Base-by-base conservation (phyloP, 2,329 filamentous ascomycete genomes). In the Botryosphaeria dothidea region DNA sequence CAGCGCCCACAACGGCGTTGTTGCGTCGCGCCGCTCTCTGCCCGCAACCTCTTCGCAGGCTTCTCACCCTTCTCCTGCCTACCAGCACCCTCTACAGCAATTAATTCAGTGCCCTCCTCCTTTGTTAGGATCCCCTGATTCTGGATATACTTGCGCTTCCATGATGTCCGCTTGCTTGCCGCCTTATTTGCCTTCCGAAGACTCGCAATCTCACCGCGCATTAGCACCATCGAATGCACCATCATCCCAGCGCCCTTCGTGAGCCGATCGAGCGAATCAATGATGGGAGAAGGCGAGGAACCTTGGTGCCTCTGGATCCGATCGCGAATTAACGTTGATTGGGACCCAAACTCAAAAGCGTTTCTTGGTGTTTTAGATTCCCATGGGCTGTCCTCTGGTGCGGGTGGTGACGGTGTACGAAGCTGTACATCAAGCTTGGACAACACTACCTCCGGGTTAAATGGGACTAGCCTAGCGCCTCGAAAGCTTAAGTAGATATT, bases 401-500 rank as follows among this genome's bases (percentile, higher is more conserved):
- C 31, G 31, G 31, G 31, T 1, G 31, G 31, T 34, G 31, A 34
- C 31, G 1, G 31, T 11, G 31, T 34, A 1, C 43, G 43, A 46
- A 46, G 5, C 43, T 46, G n/a, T 8, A 71, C 67, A 65, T 72
- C 68, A 66, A 78, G 73, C 69, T 73, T 75, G 58, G 67, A 74
- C 67, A 78, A 52, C 27, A 77, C 73, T 52, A 62, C 68, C 34
- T 75, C 65, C 68, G 71, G 71, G 68, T 77, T 60, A 48, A 71
- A 69, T 67, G 71, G 74, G 61, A 75, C 67, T 67, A 79, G 67
- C 23, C 76, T 67, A 70, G 74, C 71, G 66, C 69, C 71, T 70
- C 66, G 58, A 68, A 78, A 77, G 62, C 68, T 68, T 72, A 62
- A 65, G 56, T 67, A 45, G 36, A 73, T 71, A 65, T 77, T 77